Evolutionary conservation across 768 basidiomycete genomes (phyloP), one percentile per base, ranked within the genome.

Genomic region (Tephrocybe sp.): DNA sequence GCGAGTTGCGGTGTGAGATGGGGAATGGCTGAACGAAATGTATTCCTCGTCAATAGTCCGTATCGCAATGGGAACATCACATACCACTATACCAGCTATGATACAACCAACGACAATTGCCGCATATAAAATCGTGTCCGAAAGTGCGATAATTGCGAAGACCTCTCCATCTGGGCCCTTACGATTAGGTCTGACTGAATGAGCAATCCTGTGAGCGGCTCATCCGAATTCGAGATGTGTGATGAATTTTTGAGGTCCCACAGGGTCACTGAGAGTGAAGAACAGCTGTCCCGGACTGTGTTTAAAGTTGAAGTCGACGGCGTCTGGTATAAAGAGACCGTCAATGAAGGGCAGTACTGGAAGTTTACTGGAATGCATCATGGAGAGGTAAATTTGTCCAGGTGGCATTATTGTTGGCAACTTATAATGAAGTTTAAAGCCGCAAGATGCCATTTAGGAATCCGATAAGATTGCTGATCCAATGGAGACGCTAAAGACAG

Each of bases 141-240:
- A 54, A 9, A 62, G 58, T 3, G 60, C 66, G 4, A 72, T 59
- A 10, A 73, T 56, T 0, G 63, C 67, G 10, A 73, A 37, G 3
- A 70, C 53, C 12, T 51, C 56, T 3, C 57, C 60, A 25, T 68
- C 61, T 2, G 48, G 20, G 0, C 63, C 54, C 24, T 36, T 44
- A 1, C 66, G 58, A 12, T 51, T 42, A 0, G 70, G 70, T 7
- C 69, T 62, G n/a, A 74, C 25, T 18, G 57, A 50, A 47, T 68
- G 68, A 0, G 73, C 71, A 17, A 68, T 56, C 3, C 73, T 65
- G 42, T 76, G 70, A 23, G 64, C 66, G 0, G 73, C 75, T 15
- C 68, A 68, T 12, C 62, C 63, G 50, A 74, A 77, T 36, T 76
- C 72, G 3, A 72, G 46, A 39, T 65, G 66, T 0, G 68, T 62